Base-by-base conservation (phyloP, 352 stramenopile species). In the Globisporangium canariense region DNA sequence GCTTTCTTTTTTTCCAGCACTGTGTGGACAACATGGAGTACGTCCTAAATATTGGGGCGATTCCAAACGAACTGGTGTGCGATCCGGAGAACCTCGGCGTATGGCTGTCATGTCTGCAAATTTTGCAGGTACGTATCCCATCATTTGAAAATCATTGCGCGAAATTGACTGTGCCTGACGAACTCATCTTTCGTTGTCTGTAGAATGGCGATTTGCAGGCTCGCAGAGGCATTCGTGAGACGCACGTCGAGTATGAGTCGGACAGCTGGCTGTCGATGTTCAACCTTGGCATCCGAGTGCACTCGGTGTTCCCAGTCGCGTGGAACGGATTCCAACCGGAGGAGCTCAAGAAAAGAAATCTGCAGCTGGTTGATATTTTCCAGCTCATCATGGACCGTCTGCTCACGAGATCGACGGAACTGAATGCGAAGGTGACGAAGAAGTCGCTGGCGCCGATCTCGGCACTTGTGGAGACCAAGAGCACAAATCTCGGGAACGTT, bases 241-340 rank as follows among this genome's bases (percentile, higher is more conserved):
- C 81, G 61, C 88, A 96, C 52, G 84, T 96, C 36, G 88, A 96
- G 72, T 96, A 94, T 60, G 88, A 96, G 63, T 93, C 86, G 3
- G 88, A 96, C 57, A 93, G 78, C 47, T 96, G 88, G 88, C 64
- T 96, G 49, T 88, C 86, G 6, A 94, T 94, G 78, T 96, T 96
- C 66, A 96, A 96, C 45, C 75, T 96, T 20, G 88, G 88, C 20
- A 96, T 96, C 62, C 86, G 87, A 9, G 74, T 94, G 16, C 88
- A 96, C 66, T 92, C 88, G 11, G 74, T 94, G 3, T 96, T 94
- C 38, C 81, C 86, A 18, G 78, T 92, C 2, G 75, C 86, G 2
- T 94, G 86, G 83, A 88, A 86, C 56, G 79, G 83, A 2, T 88
- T 93, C 59, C 74, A 75, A 11, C 63, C 71, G 4, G 71, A 68